Base-by-base conservation (phyloP, 768 basidiomycete genomes). In the Pleurotus platypus region DNA sequence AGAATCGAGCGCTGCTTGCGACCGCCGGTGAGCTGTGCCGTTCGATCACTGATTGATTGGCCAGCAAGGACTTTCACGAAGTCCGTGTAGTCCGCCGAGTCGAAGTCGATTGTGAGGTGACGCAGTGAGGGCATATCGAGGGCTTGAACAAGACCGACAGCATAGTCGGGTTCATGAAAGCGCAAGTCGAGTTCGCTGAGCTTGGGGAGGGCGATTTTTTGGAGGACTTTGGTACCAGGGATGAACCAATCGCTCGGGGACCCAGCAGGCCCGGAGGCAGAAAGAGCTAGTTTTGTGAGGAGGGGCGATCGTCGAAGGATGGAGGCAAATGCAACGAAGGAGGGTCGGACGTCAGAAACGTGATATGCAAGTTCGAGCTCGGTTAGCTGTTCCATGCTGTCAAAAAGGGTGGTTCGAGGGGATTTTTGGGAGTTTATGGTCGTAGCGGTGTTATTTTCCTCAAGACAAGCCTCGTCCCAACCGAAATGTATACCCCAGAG, bases 401-500 rank as follows among this genome's bases (percentile, higher is more conserved):
- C 15, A 63, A 60, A 22, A 87, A 72, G 61, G 82, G 75, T 7
- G 67, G 57, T 18, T 35, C 75, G 65, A 13, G 76, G 72, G 35
- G 74, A 70, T 2, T 18, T 26, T 42, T 7, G 5, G 13, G 40
- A 13, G 16, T 5, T 7, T 16, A 7, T 45, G 42, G 42, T 45
- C 20, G 5, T n/a, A 18, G 9, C 11, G 5, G 15, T 3, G 39
- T 40, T 15, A 20, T 16, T 18, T 11, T 54, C 16, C 3, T 16
- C 39, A 24, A 54, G 15, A 26, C 20, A 40, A 11, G 57, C 15
- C 13, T 56, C 27, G 27, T 77, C 72, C 89, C 89, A 91, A 57
- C 84, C 78, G 35, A 90, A 67, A 59, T 88, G 88, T 4, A 89
- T 84, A 39, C 87, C 88, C 83, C 85, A 88, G 24, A 91, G 72